Evolutionary conservation across 73 alveolate species (phyloP).

Genomic region (Durusdinium trenchii): DNA sequence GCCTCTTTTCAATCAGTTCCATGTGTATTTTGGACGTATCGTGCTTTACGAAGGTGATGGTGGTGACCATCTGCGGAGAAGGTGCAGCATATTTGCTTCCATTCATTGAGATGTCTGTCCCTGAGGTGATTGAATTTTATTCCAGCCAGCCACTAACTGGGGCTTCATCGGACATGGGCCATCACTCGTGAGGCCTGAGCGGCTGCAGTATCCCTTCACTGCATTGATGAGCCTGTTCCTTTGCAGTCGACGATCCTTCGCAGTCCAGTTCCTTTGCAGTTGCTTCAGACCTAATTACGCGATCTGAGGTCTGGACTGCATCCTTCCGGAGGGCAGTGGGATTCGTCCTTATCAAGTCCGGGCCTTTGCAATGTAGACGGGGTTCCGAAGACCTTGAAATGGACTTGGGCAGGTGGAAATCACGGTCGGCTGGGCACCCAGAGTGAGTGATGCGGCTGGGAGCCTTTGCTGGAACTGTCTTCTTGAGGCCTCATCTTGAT

Average conservation of each 20-base stretch:
- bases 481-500: slow-evolving; percentile 25
- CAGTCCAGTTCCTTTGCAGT: too few species aligned
- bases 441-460: not conserved
- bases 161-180: too few species aligned
- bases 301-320: slow-evolving; percentile 66
- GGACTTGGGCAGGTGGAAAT: slow-evolving; percentile 35
- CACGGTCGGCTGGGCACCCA: not conserved
- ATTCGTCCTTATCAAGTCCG: slow-evolving; percentile 76
- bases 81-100: slow-evolving; percentile 55
- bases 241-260: not conserved
- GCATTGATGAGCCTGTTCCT: slow-evolving; percentile 46
- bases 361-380: not conserved
- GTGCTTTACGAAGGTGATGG: slow-evolving; percentile 5
- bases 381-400: not conserved
- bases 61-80: slow-evolving; percentile 66
- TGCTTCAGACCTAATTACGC: too few species aligned
- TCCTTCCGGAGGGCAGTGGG: slow-evolving; percentile 62
- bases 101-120: slow-evolving; percentile 17
- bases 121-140: not conserved
- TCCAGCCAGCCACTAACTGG: too few species aligned
- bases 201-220: slow-evolving; percentile 80
- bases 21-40: too few species aligned
- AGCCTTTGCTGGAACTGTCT: not conserved
- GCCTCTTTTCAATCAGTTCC: not conserved
- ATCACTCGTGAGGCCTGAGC: slow-evolving; percentile 84